These are phyloP conservation scores for Raphanus raphanistrum DNA, from an alignment of 345 rosid species.

Conservation along the genomic window DNA sequence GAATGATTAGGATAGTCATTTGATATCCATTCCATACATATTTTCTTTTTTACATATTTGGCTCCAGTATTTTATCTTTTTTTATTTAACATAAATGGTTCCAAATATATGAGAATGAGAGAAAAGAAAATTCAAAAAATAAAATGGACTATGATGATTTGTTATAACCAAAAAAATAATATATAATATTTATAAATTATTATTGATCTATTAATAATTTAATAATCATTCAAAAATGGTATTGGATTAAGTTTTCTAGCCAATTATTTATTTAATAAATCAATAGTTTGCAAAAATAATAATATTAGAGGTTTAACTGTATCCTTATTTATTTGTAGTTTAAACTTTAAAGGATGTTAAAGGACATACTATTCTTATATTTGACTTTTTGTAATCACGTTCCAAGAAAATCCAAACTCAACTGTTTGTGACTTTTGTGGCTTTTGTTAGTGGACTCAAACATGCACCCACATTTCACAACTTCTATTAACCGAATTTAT, in stretches of 20 bases:
- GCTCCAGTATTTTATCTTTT: neutral
- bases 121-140: neutral
- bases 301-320: neutral
- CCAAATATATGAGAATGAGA: neutral
- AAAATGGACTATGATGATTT: neutral
- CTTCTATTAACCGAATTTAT: slow-evolving; percentile 24
- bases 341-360: slow-evolving; percentile 4
- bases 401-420: slow-evolving; percentile 22
- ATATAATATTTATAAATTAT: neutral
- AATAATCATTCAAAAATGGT: neutral
- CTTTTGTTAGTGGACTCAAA: slow-evolving; percentile 37
- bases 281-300: too few species aligned
- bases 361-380: slow-evolving; percentile 22
- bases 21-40: neutral
- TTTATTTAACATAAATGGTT: neutral
- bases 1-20: neutral
- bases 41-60: neutral
- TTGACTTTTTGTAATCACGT: slow-evolving; percentile 28
- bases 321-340: neutral
- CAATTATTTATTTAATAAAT: neutral
- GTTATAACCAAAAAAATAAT: neutral
- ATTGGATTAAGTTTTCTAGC: neutral
- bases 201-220: neutral
- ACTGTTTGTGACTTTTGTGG: slow-evolving; percentile 27
- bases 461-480: slow-evolving; percentile 37